Percentiles rank a stretch among this genome's conserved stretches.
Evolutionary conservation across 371 early-diverging fungal genomes (phyloP).

Genomic region (Mucor racemosus): DNA sequence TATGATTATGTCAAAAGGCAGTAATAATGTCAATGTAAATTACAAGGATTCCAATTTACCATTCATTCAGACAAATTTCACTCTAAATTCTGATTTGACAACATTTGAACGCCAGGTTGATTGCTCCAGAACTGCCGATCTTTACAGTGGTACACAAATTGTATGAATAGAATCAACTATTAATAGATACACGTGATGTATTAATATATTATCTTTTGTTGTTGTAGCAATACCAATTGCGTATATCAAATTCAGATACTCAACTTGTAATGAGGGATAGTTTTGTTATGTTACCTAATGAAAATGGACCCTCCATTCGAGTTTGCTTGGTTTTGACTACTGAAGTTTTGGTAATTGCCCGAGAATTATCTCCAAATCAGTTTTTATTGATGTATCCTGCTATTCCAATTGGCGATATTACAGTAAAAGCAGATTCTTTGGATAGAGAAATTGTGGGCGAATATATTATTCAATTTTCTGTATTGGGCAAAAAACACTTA

Average conservation of each 20-base stretch:
- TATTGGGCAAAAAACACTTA: slow-evolving; percentile 27
- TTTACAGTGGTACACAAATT: slow-evolving; percentile 31
- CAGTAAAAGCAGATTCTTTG: slow-evolving; percentile 21
- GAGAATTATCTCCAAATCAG: slow-evolving; percentile 13
- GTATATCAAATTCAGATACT: slow-evolving; percentile 15
- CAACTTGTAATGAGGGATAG: slow-evolving; percentile 31
- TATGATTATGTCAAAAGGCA: slow-evolving; percentile 19
- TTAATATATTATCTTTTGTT: not conserved
- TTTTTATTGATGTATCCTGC: slow-evolving; percentile 32
- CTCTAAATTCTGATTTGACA: slow-evolving; percentile 8
- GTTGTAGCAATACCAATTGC: slow-evolving; percentile 31
- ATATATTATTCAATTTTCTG: slow-evolving; percentile 24
- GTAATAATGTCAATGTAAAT: not conserved
- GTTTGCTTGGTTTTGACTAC: slow-evolving; percentile 30
- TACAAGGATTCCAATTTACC: not conserved
- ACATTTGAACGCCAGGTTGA: slow-evolving; percentile 31
- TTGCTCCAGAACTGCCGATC: slow-evolving; percentile 35
- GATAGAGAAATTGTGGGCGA: slow-evolving; percentile 33
- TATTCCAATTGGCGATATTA: slow-evolving; percentile 24
- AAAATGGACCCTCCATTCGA: slow-evolving; percentile 19
- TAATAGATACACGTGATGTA: slow-evolving; percentile 16
- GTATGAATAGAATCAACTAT: slow-evolving; percentile 20
- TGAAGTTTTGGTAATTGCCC: slow-evolving; percentile 26
- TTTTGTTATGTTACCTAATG: slow-evolving; percentile 25
- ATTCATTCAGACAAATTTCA: slow-evolving; percentile 21